Evolutionary conservation across 2,329 filamentous ascomycete species (phyloP).

Genomic region (Fusarium pseudocircinatum): DNA sequence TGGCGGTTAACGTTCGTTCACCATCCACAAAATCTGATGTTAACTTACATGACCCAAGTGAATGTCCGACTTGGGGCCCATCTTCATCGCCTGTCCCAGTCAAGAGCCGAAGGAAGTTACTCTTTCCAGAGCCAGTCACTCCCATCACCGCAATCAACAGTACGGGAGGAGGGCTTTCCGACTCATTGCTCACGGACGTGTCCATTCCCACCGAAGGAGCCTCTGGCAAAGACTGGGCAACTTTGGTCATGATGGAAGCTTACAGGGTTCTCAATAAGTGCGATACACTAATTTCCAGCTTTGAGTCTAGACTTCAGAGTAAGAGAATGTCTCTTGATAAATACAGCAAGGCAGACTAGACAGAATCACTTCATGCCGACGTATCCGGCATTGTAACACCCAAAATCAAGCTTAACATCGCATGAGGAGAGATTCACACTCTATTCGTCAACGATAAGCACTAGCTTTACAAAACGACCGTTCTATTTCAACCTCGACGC

Average conservation of each 20-base stretch:
- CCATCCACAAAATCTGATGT: rapidly evolving
- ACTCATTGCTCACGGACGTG: neutral
- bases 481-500: neutral
- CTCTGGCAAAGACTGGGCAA: neutral
- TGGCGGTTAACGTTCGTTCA: neutral
- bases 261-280: neutral
- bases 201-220: neutral
- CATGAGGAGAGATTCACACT: neutral
- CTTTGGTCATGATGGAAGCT: neutral
- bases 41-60: neutral
- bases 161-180: neutral
- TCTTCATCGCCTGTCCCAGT: neutral
- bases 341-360: neutral
- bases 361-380: neutral
- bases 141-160: neutral
- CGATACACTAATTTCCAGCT: neutral
- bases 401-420: neutral
- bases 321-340: neutral
- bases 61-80: neutral
- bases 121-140: neutral
- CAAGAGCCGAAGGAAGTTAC: neutral
- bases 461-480: neutral
- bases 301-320: too few relatives aligned
- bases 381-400: neutral
- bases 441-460: neutral